Base-by-base conservation (phyloP, 768 basidiomycete genomes). In the Brasilioporus rufonigricans region DNA sequence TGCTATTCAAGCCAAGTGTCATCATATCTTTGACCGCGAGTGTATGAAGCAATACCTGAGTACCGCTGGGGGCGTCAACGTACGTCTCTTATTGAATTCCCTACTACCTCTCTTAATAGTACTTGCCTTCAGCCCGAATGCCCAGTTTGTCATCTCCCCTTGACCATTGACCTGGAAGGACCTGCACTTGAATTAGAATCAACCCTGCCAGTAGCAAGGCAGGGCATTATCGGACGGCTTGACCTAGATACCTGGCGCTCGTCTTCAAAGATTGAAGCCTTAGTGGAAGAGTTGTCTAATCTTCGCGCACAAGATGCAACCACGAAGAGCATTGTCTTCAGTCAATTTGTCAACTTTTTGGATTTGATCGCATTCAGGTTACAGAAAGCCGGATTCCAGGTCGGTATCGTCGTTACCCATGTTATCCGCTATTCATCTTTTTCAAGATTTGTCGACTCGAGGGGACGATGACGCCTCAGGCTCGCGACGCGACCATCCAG, bases 391-490 rank as follows among this genome's bases (percentile, higher is more conserved):
- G 97, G 96, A 0, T 98, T 98, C 69, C 85, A 79, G 65, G 93
- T 93, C 56, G 57, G 83, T 75, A 14, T 48, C 23, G 16, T 44
- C 31, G 10, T n/a, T 33, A 6, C 26, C 26, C 19, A 14, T 4
- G 10, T 53, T 21, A 26, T 19, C 32, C 14, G 29, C 1, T 52
- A 31, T 44, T 61, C 40, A 60, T 45, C 8, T 14, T 48, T 27
- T 53, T 24, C 7, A 65, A 94, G 91, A 82, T 96, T 51, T 98
- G 95, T 63, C 88, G 97, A 35, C 76, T 98, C 43, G 93, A 98
- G 71, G 97, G 97, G 33, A 91, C 90, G 7, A 98, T 98, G 95
- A 87, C 86, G n/a, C 94, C 96, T 2, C 89, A 94, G 64, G 94
- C 93, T 47, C 82, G 95, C 61, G 93, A 97, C 71, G 90, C 92